Evolutionary conservation across 192 early-diverging fungal genomes (phyloP).

Genomic region (Coemansia brasiliensis): DNA sequence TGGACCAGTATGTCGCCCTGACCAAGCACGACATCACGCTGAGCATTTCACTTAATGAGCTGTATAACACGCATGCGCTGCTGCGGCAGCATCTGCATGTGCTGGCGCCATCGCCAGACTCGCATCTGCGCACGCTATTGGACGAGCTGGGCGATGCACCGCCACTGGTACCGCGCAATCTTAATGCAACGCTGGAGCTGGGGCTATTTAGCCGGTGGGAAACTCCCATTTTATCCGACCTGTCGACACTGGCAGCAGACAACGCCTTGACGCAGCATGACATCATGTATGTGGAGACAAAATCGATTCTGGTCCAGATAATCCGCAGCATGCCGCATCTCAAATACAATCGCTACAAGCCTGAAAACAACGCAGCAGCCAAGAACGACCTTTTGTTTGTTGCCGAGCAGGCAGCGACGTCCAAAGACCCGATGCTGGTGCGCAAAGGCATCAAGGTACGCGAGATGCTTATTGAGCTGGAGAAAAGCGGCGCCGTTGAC

Average conservation of each 20-base stretch:
- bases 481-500: constrained; percentile 74
- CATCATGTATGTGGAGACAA: constrained; percentile 94
- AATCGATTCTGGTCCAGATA: constrained; percentile 90
- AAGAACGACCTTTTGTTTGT: constrained; percentile 64
- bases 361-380: constrained; percentile 50
- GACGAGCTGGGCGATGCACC: constrained; percentile 76
- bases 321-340: constrained; percentile 85
- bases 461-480: constrained; percentile 89
- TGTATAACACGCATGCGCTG: constrained; percentile 87
- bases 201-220: constrained; percentile 51
- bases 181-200: constrained; percentile 52
- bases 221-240: constrained; percentile 58
- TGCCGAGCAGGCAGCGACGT: constrained; percentile 81
- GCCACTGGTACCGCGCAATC: constrained; percentile 41
- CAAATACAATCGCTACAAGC: constrained; percentile 45
- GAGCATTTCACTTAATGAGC: constrained; percentile 91
- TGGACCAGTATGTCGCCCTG: constrained; percentile 96
- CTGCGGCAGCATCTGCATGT: constrained; percentile 80
- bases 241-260: constrained; percentile 81
- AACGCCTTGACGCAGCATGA: constrained; percentile 91
- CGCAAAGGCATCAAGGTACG: constrained; percentile 94
- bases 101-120: constrained; percentile 76
- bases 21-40: constrained; percentile 89
- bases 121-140: constrained; percentile 76
- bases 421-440: constrained; percentile 83